phyloP scores from a whole-genome alignment of 2,329 filamentous ascomycete genomes.

The Penicillium sp. region DNA sequence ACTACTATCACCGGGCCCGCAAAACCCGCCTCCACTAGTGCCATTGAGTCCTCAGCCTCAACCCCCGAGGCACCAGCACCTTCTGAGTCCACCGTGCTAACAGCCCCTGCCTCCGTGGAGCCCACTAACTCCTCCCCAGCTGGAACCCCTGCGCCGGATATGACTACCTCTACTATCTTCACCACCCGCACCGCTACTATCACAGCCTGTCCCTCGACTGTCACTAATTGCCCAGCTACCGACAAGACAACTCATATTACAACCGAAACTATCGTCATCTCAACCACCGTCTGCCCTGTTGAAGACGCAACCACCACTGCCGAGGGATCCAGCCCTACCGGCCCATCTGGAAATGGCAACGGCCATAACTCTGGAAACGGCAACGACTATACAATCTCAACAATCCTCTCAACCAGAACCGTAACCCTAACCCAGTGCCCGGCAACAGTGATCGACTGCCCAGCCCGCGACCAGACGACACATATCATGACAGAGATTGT shows the following conservation, averaged over 20 bases:
- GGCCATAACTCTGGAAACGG: slow-evolving; percentile 1
- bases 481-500: slow-evolving; percentile 19
- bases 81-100: neutral
- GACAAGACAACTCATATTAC: slow-evolving; percentile 15
- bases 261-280: slow-evolving; percentile 24
- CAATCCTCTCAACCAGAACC: slow-evolving; percentile 13
- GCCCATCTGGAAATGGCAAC: neutral
- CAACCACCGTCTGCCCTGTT: slow-evolving; percentile 25
- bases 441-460: slow-evolving; percentile 17
- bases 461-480: slow-evolving; percentile 16
- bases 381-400: slow-evolving; percentile 12
- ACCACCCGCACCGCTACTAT: slow-evolving; percentile 23
- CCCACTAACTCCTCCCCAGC: neutral
- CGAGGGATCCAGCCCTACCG: neutral
- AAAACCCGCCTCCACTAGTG: neutral
- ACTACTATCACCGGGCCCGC: neutral
- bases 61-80: neutral
- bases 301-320: slow-evolving; percentile 1
- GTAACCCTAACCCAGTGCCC: slow-evolving; percentile 18
- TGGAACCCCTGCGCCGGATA: neutral
- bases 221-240: slow-evolving; percentile 27
- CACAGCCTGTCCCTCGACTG: slow-evolving; percentile 25
- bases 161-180: slow-evolving; percentile 26
- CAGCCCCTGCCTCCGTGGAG: neutral
- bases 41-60: neutral